Evolutionary conservation across 306 rosid species (phyloP).

Genomic region (Sicyos baderoa): DNA sequence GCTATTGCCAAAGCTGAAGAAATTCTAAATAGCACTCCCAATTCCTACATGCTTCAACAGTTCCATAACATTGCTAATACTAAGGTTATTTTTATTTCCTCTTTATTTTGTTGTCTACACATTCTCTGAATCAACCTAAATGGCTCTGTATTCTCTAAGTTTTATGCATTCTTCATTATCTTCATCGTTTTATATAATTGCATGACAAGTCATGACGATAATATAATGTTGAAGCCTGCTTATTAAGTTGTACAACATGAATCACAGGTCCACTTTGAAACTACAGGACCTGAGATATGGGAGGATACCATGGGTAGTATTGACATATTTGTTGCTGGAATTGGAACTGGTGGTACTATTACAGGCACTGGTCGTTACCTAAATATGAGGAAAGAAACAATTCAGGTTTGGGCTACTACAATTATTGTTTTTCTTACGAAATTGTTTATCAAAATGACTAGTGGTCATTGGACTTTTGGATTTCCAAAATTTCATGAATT

Average conservation of each 20-base stretch:
- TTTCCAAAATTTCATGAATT: neutral
- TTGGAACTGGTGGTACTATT: slow-evolving; percentile 95
- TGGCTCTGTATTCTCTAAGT: neutral
- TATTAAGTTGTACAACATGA: slow-evolving; percentile 10
- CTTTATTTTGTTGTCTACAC: slow-evolving; percentile 17
- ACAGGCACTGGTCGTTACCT: slow-evolving; percentile 86
- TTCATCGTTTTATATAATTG: neutral
- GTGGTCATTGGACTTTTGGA: neutral
- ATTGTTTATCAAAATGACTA: neutral
- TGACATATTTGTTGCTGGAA: slow-evolving; percentile 77
- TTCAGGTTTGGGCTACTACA: slow-evolving; percentile 42
- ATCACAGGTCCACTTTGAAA: slow-evolving; percentile 90
- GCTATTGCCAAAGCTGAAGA: slow-evolving; percentile 90
- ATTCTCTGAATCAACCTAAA: neutral
- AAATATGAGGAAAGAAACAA: slow-evolving; percentile 53
- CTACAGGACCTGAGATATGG: slow-evolving; percentile 99
- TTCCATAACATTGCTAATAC: slow-evolving; percentile 69
- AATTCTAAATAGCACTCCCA: slow-evolving; percentile 51
- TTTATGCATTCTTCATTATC: slow-evolving; percentile 8
- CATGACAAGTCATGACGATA: neutral
- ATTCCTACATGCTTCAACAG: slow-evolving; percentile 86
- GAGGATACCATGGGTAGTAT: slow-evolving; percentile 86
- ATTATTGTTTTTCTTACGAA: neutral
- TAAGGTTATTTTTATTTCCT: slow-evolving; percentile 46
- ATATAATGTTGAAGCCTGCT: neutral